Conservation (phyloP, 2,329 filamentous ascomycete genomes). For the Pezizomycotina sp. region DNA sequence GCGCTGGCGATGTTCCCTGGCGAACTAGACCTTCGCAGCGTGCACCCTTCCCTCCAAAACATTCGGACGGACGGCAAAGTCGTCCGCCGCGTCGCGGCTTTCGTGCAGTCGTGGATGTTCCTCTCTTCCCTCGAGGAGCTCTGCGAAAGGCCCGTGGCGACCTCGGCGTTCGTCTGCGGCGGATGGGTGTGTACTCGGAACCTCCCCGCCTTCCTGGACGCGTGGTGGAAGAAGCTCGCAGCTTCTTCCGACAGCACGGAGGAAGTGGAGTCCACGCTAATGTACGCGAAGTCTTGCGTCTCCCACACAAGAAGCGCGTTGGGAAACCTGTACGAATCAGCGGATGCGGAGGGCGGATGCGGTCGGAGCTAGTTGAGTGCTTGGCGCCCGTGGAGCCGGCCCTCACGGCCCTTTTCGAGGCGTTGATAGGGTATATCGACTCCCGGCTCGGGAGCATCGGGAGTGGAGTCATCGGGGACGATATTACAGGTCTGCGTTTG, state of each 20-base stretch:
- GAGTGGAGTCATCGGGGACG: background rate
- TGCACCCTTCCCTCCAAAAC: background rate
- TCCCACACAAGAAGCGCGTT: too few species aligned
- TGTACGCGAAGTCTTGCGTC: too few species aligned
- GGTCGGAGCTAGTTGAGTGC: too few species aligned
- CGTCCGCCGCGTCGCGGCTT: background rate
- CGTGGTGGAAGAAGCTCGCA: background rate
- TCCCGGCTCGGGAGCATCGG: background rate
- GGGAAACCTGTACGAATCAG: too few species aligned
- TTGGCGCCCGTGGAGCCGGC: background rate
- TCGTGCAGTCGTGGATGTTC: slow-evolving; percentile 1
- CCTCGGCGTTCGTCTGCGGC: background rate
- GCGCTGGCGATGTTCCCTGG: background rate
- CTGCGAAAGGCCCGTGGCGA: background rate
- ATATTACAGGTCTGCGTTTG: too few species aligned
- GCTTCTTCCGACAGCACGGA: too few species aligned
- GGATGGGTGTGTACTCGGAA: slow-evolving; percentile 1
- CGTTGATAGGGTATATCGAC: background rate
- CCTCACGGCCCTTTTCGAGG: background rate
- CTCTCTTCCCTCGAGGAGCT: background rate
- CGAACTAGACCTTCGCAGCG: background rate
- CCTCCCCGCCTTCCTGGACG: background rate
- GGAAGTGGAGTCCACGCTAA: too few species aligned
- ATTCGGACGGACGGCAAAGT: too few species aligned
- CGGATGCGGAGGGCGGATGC: too few species aligned